Evolutionary conservation across 768 basidiomycete genomes (phyloP).

Genomic region (Suillus lakei): DNA sequence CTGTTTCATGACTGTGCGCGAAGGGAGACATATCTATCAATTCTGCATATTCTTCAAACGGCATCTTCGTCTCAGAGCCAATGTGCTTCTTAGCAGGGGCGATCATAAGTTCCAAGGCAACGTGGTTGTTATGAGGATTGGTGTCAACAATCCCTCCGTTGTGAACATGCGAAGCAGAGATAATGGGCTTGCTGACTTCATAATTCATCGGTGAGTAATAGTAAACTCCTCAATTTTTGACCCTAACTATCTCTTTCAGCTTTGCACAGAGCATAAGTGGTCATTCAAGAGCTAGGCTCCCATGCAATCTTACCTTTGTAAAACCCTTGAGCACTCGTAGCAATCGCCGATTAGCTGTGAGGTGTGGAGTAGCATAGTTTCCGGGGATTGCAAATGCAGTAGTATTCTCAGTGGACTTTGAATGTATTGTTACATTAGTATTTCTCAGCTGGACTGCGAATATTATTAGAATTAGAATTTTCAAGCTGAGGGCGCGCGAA

Average conservation of each 20-base stretch:
- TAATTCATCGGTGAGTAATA: slow-evolving; percentile 13
- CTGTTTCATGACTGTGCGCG: slow-evolving; percentile 7
- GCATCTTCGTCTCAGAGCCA: slow-evolving; percentile 8
- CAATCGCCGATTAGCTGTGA: not conserved
- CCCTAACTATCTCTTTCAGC: slow-evolving; percentile 3
- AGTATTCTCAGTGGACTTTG: not conserved
- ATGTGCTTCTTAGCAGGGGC: not conserved
- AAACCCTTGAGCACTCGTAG: not conserved
- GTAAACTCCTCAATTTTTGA: not conserved
- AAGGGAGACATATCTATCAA: slow-evolving; percentile 3
- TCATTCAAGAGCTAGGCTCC: not conserved
- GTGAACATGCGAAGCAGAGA: slow-evolving; percentile 15
- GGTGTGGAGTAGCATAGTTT: slow-evolving; percentile 1
- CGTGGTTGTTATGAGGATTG: slow-evolving; percentile 11
- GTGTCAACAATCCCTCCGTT: not conserved
- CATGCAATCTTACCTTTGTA: not conserved
- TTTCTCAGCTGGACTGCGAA: no score
- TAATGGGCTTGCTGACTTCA: slow-evolving; percentile 9
- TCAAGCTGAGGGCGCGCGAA: no score
- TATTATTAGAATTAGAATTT: no score
- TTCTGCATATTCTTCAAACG: slow-evolving; percentile 18
- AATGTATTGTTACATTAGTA: no score
- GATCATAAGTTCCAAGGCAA: slow-evolving; percentile 2
- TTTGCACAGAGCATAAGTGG: slow-evolving; percentile 5
- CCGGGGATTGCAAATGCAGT: no score